These are phyloP conservation scores for Ilyonectria destructans DNA, from an alignment of 2,329 filamentous ascomycete species.

Conservation along the genomic window DNA sequence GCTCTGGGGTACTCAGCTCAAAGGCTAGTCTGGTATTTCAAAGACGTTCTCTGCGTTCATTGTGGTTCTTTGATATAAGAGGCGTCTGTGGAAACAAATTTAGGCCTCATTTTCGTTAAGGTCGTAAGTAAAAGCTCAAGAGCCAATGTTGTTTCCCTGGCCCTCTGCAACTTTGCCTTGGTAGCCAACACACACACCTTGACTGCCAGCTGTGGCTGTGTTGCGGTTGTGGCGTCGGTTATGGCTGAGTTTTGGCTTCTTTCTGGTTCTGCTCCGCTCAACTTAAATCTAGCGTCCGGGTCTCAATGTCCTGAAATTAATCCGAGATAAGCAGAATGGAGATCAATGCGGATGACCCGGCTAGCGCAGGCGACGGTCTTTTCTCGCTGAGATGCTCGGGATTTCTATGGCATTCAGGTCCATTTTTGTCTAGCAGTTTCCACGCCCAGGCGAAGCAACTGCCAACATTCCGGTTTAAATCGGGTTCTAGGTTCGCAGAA, in stretches of 20 bases:
- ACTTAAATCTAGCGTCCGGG: not conserved
- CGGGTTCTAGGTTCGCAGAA: not conserved
- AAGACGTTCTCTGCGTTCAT: not conserved
- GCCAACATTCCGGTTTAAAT: slow-evolving; percentile 11
- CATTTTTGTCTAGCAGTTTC: slow-evolving; percentile 28
- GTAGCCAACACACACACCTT: not conserved
- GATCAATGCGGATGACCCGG: not conserved
- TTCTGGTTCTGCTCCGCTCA: not conserved
- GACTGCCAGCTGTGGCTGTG: not conserved
- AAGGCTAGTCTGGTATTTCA: not conserved
- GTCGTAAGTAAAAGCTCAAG: not conserved
- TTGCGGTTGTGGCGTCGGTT: not conserved
- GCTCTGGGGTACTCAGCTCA: not conserved
- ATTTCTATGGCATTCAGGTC: slow-evolving; percentile 20
- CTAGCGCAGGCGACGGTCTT: slow-evolving; percentile 27
- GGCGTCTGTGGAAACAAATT: not conserved
- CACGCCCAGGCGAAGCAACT: slow-evolving; percentile 11
- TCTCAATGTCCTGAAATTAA: slow-evolving; percentile 9
- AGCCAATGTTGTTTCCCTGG: not conserved
- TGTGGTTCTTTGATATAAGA: not conserved
- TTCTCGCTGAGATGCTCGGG: slow-evolving; percentile 28
- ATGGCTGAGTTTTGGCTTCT: not conserved
- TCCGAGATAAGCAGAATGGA: slow-evolving; percentile 1
- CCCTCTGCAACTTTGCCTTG: not conserved
- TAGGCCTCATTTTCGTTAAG: not conserved